Evolutionary conservation across 441 rosid genomes (phyloP).

Genomic region (Kokia cookei): DNA sequence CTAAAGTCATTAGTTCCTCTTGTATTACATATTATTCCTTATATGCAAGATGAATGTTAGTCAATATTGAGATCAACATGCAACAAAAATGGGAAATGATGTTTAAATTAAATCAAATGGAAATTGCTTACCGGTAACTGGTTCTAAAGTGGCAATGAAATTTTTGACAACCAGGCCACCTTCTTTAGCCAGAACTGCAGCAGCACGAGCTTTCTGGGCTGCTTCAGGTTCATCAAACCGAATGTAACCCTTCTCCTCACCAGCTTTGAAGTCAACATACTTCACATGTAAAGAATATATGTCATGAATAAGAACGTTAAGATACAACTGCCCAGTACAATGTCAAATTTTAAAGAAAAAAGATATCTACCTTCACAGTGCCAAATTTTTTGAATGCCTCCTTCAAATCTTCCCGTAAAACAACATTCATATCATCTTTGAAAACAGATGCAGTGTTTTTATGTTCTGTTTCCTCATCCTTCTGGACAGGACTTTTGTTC

Average conservation of each 20-base stretch:
- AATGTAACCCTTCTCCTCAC: slow-evolving; percentile 69
- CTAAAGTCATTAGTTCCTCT: not conserved
- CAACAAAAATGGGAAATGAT: not conserved
- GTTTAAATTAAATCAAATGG: not conserved
- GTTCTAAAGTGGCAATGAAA: slow-evolving; percentile 66
- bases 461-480: slow-evolving; percentile 34
- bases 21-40: not conserved
- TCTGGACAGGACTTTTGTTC: slow-evolving; percentile 12
- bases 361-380: slow-evolving; percentile 55
- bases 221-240: slow-evolving; percentile 87
- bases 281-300: slow-evolving; percentile 19
- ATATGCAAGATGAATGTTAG: not conserved
- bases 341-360: too few relatives aligned
- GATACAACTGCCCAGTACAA: not conserved
- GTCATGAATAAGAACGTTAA: not conserved
- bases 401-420: slow-evolving; percentile 89
- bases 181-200: slow-evolving; percentile 80
- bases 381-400: slow-evolving; percentile 63
- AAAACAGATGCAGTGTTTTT: slow-evolving; percentile 38
- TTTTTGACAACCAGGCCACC: slow-evolving; percentile 82
- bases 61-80: not conserved
- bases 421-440: slow-evolving; percentile 58
- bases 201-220: slow-evolving; percentile 91
- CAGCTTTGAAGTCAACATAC: slow-evolving; percentile 87
- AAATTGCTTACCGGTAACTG: slow-evolving; percentile 61